Evolutionary conservation across 805 yeast species (phyloP).

Genomic region (Candida gorgasii): DNA sequence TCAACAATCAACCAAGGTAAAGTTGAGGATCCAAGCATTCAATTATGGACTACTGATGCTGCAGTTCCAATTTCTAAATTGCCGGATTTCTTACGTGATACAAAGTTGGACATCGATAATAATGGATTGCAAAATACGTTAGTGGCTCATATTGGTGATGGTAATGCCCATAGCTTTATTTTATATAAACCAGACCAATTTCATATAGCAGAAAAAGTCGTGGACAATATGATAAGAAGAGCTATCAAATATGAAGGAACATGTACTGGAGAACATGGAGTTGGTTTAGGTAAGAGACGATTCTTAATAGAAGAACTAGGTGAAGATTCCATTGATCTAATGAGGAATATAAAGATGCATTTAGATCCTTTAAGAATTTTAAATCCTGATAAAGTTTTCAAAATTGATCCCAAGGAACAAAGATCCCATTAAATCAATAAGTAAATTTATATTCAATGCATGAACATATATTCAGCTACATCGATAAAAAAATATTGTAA

Average conservation of each 20-base stretch:
- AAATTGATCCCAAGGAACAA: constrained; percentile 55
- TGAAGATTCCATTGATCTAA: constrained; percentile 58
- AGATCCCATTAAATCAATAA: constrained; percentile 9
- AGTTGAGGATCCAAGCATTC: constrained; percentile 39
- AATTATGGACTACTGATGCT: constrained; percentile 75
- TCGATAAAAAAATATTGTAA: no score
- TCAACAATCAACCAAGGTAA: constrained; percentile 38
- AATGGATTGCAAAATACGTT: constrained; percentile 58
- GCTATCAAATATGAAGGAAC: constrained; percentile 59
- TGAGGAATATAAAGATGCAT: constrained; percentile 70
- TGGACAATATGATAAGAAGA: constrained; percentile 27
- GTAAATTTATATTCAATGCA: no score
- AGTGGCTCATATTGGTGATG: constrained; percentile 84
- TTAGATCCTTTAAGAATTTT: constrained; percentile 69
- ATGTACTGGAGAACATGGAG: constrained; percentile 85
- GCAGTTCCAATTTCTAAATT: constrained; percentile 77
- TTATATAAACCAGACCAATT: constrained; percentile 55
- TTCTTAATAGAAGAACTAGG: constrained; percentile 66
- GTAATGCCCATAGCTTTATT: constrained; percentile 73
- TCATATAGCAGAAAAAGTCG: constrained; percentile 37
- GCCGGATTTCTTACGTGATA: constrained; percentile 60
- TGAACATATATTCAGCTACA: no score
- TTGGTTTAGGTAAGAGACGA: constrained; percentile 73
- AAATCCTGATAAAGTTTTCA: constrained; percentile 77
- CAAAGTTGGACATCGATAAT: constrained; percentile 57